Conservation (phyloP, 2,329 filamentous ascomycete genomes). For the Gliomastix tumulicola region DNA sequence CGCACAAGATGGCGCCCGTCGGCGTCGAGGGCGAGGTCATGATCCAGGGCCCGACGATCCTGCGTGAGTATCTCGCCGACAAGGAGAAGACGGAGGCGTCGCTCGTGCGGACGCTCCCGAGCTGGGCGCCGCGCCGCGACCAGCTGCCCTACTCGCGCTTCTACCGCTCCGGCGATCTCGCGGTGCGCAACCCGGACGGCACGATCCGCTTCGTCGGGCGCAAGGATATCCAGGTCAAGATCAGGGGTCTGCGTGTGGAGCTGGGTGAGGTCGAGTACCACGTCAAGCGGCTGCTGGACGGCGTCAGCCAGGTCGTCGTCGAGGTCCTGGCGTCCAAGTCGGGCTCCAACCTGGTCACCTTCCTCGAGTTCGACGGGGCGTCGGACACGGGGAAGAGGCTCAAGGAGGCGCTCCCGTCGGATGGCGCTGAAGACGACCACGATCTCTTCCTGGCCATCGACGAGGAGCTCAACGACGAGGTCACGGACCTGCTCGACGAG, state of each 20-base stretch:
- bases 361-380: too few species aligned
- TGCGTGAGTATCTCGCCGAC: slow-evolving; percentile 38
- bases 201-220: slow-evolving; percentile 1
- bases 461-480: slow-evolving; percentile 4
- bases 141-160: background rate
- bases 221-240: slow-evolving; percentile 4
- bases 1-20: slow-evolving; percentile 4
- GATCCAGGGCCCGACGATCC: slow-evolving; percentile 26
- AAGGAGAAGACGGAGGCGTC: slow-evolving; percentile 13
- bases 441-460: background rate
- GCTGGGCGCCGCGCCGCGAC: background rate
- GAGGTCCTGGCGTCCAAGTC: slow-evolving; percentile 2
- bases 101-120: slow-evolving; percentile 5
- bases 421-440: too few species aligned
- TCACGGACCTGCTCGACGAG: slow-evolving; percentile 7
- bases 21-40: slow-evolving; percentile 7
- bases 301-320: background rate
- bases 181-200: slow-evolving; percentile 1
- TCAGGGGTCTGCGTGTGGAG: slow-evolving; percentile 2
- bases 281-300: background rate
- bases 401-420: too few species aligned
- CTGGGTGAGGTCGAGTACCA: slow-evolving; percentile 2
- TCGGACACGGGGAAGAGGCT: too few species aligned
- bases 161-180: slow-evolving; percentile 1
- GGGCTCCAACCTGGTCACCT: too few species aligned